Evolutionary conservation across 352 stramenopile genomes (phyloP), one percentile per base, ranked within the genome.

Genomic region (Elongisporangium undulatum): DNA sequence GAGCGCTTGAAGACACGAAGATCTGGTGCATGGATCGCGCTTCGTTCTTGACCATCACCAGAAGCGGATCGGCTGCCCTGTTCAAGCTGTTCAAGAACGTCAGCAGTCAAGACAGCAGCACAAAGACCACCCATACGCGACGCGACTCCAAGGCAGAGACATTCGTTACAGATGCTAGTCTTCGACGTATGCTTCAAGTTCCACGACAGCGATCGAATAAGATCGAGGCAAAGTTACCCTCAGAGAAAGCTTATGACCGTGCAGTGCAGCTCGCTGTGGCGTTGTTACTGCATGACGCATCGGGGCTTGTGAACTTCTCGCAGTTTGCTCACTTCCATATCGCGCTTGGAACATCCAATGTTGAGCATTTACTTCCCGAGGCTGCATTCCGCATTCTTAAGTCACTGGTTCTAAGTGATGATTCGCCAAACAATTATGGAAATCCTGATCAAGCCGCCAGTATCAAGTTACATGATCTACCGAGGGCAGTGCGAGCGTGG

Each of bases 1-100:
- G 74, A 21, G 87, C 85, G 1, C 60, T 90, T 17, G 82, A 94
- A 60, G 73, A 90, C 63, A 96, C 85, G 45, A 97, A 97, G 58
- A 77, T 98, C 10, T 99, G 96, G 95, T 94, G 83, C 59, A 96
- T 99, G 77, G 84, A 95, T 55, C 80, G 84, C 26, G 82, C 84
- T 26, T 84, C 77, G n/a, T 91, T 95, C 52, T 61, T 92, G 21
- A 94, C 84, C 1, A 95, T 93, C 66, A 94, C 83, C 3, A 72
- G 82, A 8, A 94, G 84, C 50, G 86, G 86, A 16, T 95, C 86
- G 4, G 75, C 84, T 16, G 81, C 86, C 4, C 62, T 95, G 13
- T 69, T 89, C 51, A 85, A 88, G 57, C 55, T 95, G 16, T 95
- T 95, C 55, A 67, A 76, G 23, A 82, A 87, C 52, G 67, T 91